Base-by-base conservation (phyloP, 495 filamentous ascomycete species). In the Gamarada debralockiae region DNA sequence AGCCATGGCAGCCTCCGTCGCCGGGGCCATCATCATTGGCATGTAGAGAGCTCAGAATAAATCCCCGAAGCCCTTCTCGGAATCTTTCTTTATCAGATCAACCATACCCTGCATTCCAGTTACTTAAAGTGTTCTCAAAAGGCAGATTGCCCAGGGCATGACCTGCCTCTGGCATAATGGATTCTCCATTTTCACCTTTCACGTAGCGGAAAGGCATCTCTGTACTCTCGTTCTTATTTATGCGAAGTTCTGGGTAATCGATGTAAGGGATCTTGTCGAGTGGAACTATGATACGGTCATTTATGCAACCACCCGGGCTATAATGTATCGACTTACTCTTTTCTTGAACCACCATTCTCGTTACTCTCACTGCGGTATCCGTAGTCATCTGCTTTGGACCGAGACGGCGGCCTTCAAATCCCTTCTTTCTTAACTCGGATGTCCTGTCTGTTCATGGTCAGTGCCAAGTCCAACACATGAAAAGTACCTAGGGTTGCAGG, bases 131-230 rank as follows among this genome's bases (percentile, higher is more conserved):
- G 4, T 48, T 43, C 8, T 13, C 20, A 14, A 15, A 7, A 15
- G 13, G 31, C 31, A 17, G n/a, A 49, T 13, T 22, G n/a, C n/a
- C 24, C 38, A 24, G 41, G 22, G 13, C 13, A 13, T 45, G 31
- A 66, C 80, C 66, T 71, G 93, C 92, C 71, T 85, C 74, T 25
- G 93, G 93, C 92, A 98, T 96, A 29, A 95, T 79, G 7, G 89
- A 89, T 59, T 85, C 73, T 20, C 86, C 90, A 51, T 89, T 73
- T 6, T 76, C 68, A 41, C 75, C 84, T 62, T 79, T 86, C 20
- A 98, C 90, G 65, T 98, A 98, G 47, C 92, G 87, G 69, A 97
- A 98, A 0, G 93, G 93, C 93, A 98, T 98, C 66, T 95, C 77
- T 0, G 89, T 95, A 60, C 87, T 89, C 66, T 98, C 93, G 65